Conservation (phyloP, 1,284 basidiomycete species). For the Papiliotrema flavescens region DNA sequence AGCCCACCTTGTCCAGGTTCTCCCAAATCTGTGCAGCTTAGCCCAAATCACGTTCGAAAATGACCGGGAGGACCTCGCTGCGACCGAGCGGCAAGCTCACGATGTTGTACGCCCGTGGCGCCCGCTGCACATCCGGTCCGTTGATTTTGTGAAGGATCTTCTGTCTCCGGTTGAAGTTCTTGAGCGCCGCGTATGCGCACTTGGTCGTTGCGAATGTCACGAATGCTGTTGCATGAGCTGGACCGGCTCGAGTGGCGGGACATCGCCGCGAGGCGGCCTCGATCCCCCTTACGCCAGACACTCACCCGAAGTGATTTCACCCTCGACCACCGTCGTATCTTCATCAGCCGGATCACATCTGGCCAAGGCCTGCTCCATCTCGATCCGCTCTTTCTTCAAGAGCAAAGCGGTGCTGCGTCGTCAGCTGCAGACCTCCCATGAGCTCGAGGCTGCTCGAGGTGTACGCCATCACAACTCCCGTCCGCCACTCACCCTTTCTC, state of each 20-base stretch:
- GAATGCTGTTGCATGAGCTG: conserved; percentile 16
- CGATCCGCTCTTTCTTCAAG: not conserved
- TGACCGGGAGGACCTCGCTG: too few relatives aligned
- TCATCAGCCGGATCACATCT: not conserved
- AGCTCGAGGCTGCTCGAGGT: too few relatives aligned
- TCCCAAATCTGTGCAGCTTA: conserved; percentile 22
- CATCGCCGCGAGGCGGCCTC: too few relatives aligned
- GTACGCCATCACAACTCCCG: too few relatives aligned
- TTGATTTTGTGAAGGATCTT: not conserved
- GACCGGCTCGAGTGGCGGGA: too few relatives aligned
- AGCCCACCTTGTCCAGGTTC: conserved; percentile 26
- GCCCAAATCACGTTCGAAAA: not conserved
- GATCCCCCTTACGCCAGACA: too few relatives aligned
- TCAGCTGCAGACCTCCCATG: too few relatives aligned
- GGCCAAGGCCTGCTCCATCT: not conserved
- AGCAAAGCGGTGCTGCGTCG: not conserved
- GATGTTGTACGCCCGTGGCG: conserved; percentile 1
- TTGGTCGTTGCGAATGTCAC: conserved; percentile 23
- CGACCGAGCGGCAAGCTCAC: too few relatives aligned
- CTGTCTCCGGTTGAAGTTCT: conserved; percentile 3
- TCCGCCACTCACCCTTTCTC: conserved; percentile 1
- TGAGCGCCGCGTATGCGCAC: conserved; percentile 16
- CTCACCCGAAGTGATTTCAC: conserved; percentile 1
- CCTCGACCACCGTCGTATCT: not conserved
- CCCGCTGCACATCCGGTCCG: conserved; percentile 6